Evolutionary conservation across 2,329 filamentous ascomycete genomes (phyloP).

Genomic region (Zasmidium cellare): DNA sequence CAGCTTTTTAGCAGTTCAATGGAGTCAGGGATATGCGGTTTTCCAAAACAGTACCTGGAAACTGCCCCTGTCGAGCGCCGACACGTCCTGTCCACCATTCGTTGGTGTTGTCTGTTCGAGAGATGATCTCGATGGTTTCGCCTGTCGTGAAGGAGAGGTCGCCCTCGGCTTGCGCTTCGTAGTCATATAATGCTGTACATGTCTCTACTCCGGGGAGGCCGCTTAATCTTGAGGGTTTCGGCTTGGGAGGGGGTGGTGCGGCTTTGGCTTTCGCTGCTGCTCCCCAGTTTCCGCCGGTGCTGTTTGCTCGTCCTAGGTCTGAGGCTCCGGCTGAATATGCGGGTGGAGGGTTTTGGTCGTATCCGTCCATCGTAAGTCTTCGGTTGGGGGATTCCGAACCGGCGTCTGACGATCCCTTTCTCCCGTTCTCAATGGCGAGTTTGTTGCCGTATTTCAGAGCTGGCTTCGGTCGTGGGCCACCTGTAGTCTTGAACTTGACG

Average conservation of each 20-base stretch:
- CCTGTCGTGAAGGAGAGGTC: slow-evolving; percentile 88
- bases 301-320: slow-evolving; percentile 34
- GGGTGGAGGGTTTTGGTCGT: slow-evolving; percentile 22
- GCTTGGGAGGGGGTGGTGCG: slow-evolving; percentile 52
- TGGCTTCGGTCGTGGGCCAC: slow-evolving; percentile 56
- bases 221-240: slow-evolving; percentile 70
- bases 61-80: slow-evolving; percentile 80
- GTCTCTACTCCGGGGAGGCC: slow-evolving; percentile 67
- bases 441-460: slow-evolving; percentile 50
- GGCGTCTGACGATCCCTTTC: slow-evolving; percentile 12
- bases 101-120: slow-evolving; percentile 75
- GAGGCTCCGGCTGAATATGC: slow-evolving; percentile 25
- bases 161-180: slow-evolving; percentile 90
- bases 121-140: slow-evolving; percentile 85
- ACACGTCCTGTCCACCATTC: slow-evolving; percentile 95
- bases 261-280: slow-evolving; percentile 50
- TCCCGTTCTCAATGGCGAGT: slow-evolving; percentile 36
- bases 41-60: slow-evolving; percentile 70
- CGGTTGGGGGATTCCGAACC: slow-evolving; percentile 24
- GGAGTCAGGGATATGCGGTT: neutral
- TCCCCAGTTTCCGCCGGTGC: slow-evolving; percentile 40
- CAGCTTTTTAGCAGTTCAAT: neutral
- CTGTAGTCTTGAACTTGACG: slow-evolving; percentile 87
- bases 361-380: slow-evolving; percentile 21
- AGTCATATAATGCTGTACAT: slow-evolving; percentile 91